phyloP scores from a whole-genome alignment of 108 stramenopile genomes.

The Fragilaria crotonensis region DNA sequence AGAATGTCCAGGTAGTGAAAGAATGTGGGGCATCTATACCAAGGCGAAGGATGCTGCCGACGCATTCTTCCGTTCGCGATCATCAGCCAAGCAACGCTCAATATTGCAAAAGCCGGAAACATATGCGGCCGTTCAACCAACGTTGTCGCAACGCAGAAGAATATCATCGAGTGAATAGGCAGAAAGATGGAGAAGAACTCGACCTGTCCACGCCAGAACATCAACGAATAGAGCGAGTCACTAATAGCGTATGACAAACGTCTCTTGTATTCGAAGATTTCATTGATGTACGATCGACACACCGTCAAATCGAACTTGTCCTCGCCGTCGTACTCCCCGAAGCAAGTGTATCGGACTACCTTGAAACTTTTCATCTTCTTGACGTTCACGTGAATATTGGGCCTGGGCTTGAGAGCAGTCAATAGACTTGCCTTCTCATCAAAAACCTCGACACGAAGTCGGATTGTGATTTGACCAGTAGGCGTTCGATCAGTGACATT shows the following conservation, averaged over 20 bases:
- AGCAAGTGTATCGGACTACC: constrained; percentile 19
- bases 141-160: constrained; percentile 3
- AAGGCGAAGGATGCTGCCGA: constrained; percentile 59
- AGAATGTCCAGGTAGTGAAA: constrained; percentile 41
- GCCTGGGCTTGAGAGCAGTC: constrained; percentile 1
- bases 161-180: neutral
- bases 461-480: constrained; percentile 54
- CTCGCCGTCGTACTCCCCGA: constrained; percentile 31
- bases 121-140: constrained; percentile 12
- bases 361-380: constrained; percentile 18
- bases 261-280: constrained; percentile 23
- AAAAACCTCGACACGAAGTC: constrained; percentile 43
- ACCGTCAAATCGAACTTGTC: constrained; percentile 21
- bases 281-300: constrained; percentile 24
- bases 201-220: constrained; percentile 52
- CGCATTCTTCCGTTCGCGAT: constrained; percentile 42
- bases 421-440: constrained; percentile 43
- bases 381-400: constrained; percentile 10
- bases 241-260: constrained; percentile 10
- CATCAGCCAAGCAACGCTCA: constrained; percentile 5
- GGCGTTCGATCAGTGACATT: constrained; percentile 44
- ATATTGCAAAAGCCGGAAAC: neutral
- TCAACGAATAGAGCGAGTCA: constrained; percentile 32
- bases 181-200: constrained; percentile 8
- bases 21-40: constrained; percentile 55